Percentiles rank a stretch among this genome's conserved stretches.
These are phyloP conservation scores for Aureobasidium leucospermi DNA, from an alignment of 2,329 filamentous ascomycete genomes.

Conservation along the genomic window DNA sequence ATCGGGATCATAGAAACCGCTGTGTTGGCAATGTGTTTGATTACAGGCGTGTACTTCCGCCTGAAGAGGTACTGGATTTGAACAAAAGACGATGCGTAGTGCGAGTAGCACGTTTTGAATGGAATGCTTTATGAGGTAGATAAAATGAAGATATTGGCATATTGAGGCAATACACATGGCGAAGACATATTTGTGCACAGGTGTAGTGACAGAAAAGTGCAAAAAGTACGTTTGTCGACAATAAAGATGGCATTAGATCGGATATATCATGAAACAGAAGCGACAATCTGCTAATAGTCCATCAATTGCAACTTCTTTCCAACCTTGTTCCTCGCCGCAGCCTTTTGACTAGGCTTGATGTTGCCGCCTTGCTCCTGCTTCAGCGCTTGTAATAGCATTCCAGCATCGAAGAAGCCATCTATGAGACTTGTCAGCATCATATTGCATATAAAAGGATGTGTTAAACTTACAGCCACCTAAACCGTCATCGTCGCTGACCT, in stretches of 20 bases:
- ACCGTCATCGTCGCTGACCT: slow-evolving; percentile 76
- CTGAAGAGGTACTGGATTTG: too few relatives aligned
- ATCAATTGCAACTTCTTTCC: slow-evolving; percentile 66
- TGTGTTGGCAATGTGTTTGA: too few relatives aligned
- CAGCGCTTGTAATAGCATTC: slow-evolving; percentile 84
- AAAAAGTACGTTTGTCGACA: not conserved
- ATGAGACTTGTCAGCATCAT: slow-evolving; percentile 15
- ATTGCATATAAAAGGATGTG: not conserved
- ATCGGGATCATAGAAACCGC: too few relatives aligned
- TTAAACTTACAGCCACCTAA: slow-evolving; percentile 82
- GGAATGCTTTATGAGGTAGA: too few relatives aligned
- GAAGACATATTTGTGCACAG: not conserved
- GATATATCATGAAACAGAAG: not conserved
- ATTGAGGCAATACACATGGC: too few relatives aligned
- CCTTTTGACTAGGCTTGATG: slow-evolving; percentile 46
- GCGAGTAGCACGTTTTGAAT: too few relatives aligned
- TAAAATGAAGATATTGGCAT: too few relatives aligned
- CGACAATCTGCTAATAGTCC: slow-evolving; percentile 49
- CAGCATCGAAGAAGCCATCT: slow-evolving; percentile 98
- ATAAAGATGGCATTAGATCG: not conserved
- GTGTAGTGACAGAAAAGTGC: too few relatives aligned
- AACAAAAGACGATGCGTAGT: too few relatives aligned
- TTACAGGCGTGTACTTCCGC: too few relatives aligned
- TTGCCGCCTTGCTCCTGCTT: slow-evolving; percentile 58
- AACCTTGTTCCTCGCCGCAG: slow-evolving; percentile 58